Evolutionary conservation across 169 alveolate genomes (phyloP).

Genomic region (Plasmodium inui): DNA sequence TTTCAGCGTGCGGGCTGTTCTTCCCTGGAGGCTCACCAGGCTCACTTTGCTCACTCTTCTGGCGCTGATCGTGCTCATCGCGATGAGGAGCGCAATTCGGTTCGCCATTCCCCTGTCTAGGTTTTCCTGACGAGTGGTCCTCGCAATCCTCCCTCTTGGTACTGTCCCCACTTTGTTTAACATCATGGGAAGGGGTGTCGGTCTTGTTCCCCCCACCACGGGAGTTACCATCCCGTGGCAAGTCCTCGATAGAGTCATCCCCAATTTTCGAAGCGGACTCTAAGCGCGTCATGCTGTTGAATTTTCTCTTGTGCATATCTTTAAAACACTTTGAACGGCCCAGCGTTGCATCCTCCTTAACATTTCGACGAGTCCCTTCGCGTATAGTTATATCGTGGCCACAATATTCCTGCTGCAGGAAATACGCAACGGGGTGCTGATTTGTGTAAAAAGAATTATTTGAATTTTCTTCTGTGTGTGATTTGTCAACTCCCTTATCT

Average conservation of each 20-base stretch:
- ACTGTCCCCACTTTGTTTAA: not conserved
- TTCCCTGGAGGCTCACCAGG: not conserved
- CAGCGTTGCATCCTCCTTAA: not conserved
- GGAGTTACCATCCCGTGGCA: not conserved
- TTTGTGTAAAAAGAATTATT: slow-evolving; percentile 8
- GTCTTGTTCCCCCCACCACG: not conserved
- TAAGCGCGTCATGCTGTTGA: not conserved
- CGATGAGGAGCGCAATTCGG: not conserved
- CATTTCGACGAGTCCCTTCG: slow-evolving; percentile 10
- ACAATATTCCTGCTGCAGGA: not conserved
- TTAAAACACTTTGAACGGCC: not conserved
- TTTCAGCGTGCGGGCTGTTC: not conserved
- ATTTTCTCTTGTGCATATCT: not conserved
- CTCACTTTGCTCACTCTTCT: not conserved
- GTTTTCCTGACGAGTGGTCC: not conserved
- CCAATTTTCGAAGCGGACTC: not conserved
- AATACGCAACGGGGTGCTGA: not conserved
- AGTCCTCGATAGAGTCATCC: not conserved
- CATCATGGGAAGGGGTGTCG: not conserved
- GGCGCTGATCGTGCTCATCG: not conserved
- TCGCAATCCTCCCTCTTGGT: not conserved
- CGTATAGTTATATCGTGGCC: not conserved
- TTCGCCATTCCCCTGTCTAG: not conserved
- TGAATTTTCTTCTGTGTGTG: not conserved
- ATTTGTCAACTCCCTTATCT: not conserved